Evolutionary conservation across 768 basidiomycete species (phyloP), one percentile per base, ranked within the genome.

Genomic region (Suillus alpinus): DNA sequence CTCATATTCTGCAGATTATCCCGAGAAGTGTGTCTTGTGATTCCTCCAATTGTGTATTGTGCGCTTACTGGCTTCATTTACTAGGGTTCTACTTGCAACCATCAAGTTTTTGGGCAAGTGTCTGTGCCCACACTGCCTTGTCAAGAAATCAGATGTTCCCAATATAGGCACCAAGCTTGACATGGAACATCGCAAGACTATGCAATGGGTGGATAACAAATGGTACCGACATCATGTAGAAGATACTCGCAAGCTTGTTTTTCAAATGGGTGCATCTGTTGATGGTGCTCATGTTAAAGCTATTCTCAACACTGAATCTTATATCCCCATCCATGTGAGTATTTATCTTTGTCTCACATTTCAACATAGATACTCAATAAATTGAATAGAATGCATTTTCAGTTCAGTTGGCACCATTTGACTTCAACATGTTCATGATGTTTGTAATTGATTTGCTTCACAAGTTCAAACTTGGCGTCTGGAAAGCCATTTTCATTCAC

Each of bases 401-500:
- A 36, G 36, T 36, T 77, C 6, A 51, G 52, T 4, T 26, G 26
- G 26, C 2, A 3, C 32, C 6, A 9, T 6, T 6, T 67, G 60
- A 10, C 67, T 26, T 68, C 41, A 58, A 68, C 46, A 20, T 59
- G 7, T 68, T 58, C 56, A 6, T 18, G 8, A 40, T 63, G 36
- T 62, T 66, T 32, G 31, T 51, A 10, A 47, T 65, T 36, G 68
- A 68, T 52, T 34, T 68, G 2, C 51, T 69, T 16, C 68, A 68
- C 50, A 68, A 69, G 34, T 55, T 66, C 26, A 68, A 69, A 52
- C 60, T 68, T 23, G 68, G 68, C 1, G 61, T 62, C 10, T 69
- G 65, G 68, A 68, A 68, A 36, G 62, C 64, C 0, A 40, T 76
- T 0, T 64, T 78, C 10, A 68, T 62, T 1, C 78, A 79, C 50